These are phyloP conservation scores for Pseudogymnoascus sp. DNA, from an alignment of 2,329 filamentous ascomycete genomes.

Conservation along the genomic window DNA sequence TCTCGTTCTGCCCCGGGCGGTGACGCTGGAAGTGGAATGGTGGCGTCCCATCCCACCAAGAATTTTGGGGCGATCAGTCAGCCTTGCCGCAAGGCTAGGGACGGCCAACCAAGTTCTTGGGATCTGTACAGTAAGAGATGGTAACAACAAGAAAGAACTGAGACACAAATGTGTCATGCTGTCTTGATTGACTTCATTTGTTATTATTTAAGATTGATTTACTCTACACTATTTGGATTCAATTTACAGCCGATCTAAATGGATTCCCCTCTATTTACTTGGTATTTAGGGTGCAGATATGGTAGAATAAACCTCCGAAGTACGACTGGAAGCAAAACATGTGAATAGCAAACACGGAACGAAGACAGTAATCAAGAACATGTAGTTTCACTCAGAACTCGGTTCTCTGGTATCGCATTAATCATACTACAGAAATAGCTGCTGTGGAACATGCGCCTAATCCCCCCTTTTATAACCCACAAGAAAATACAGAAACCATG, in stretches of 20 bases:
- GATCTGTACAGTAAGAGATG: neutral
- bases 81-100: constrained; percentile 3
- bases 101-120: neutral
- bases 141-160: neutral
- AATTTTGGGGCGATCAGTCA: neutral
- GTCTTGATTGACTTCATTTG: neutral
- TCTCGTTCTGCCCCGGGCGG: constrained; percentile 8
- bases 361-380: neutral
- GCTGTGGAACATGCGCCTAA: constrained; percentile 5
- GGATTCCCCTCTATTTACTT: neutral
- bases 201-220: neutral
- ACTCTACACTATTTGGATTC: neutral
- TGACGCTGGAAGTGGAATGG: constrained; percentile 4
- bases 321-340: neutral
- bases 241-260: neutral
- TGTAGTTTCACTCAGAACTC: neutral
- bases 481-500: constrained; percentile 1
- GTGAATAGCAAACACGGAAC: neutral
- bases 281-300: neutral
- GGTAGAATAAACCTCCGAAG: neutral
- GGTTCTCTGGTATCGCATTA: constrained; percentile 1
- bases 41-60: constrained; percentile 5
- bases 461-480: constrained; percentile 3
- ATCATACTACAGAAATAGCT: constrained; percentile 1
- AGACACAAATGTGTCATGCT: neutral